Percentiles rank a stretch among this genome's conserved stretches.
Conservation (phyloP, 1,139 yeast genomes). For the Debaryomyces sp. region DNA sequence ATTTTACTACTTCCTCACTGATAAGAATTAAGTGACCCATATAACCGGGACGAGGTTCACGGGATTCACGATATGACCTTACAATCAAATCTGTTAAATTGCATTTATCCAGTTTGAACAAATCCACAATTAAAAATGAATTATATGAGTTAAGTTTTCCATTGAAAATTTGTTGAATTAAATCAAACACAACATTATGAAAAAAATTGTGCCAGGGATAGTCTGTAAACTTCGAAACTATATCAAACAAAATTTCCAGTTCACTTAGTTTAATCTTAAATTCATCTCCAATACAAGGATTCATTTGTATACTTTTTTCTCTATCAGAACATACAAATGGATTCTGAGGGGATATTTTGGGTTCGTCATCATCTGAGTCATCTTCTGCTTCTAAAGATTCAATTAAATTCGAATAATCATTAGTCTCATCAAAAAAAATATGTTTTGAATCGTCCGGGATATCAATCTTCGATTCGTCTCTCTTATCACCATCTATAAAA, state of each 20-base stretch:
- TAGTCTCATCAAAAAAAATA: not conserved
- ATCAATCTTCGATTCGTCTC: not conserved
- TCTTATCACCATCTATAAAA: constrained; percentile 14
- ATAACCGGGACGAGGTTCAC: constrained; percentile 46
- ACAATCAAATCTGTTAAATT: constrained; percentile 40
- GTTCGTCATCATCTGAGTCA: constrained; percentile 52
- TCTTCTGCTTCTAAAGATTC: constrained; percentile 23
- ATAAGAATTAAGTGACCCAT: constrained; percentile 51
- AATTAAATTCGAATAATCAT: constrained; percentile 13
- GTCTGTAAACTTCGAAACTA: constrained; percentile 39
- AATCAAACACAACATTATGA: constrained; percentile 53
- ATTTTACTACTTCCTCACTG: constrained; percentile 53
- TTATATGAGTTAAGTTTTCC: constrained; percentile 52
- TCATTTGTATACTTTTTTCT: constrained; percentile 31
- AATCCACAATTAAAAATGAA: constrained; percentile 48
- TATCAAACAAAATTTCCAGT: constrained; percentile 38
- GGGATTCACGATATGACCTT: constrained; percentile 26
- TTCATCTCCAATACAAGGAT: constrained; percentile 48
- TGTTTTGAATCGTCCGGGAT: constrained; percentile 3
- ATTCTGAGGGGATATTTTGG: constrained; percentile 46
- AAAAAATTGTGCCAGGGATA: constrained; percentile 54
- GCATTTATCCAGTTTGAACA: constrained; percentile 35
- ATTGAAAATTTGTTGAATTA: constrained; percentile 51
- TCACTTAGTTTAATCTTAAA: constrained; percentile 47
- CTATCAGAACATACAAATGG: constrained; percentile 50